These are phyloP conservation scores for Begonia masoniana DNA, from an alignment of 306 rosid genomes.

Conservation along the genomic window DNA sequence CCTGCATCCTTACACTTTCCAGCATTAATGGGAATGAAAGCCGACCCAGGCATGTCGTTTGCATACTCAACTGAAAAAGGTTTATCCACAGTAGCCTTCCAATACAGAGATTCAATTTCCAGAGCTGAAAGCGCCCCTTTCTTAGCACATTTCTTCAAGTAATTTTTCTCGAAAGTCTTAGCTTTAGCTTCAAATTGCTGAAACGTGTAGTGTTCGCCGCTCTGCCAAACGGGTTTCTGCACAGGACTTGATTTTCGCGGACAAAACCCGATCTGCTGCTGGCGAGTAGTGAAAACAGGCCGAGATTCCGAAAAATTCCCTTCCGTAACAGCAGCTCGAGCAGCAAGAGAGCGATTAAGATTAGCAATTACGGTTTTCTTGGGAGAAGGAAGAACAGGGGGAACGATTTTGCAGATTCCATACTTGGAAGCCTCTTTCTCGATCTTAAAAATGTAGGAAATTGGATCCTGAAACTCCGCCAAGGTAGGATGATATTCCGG, in stretches of 20 bases:
- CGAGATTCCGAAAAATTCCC: constrained; percentile 17
- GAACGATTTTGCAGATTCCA: constrained; percentile 96
- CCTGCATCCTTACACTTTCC: constrained; percentile 40
- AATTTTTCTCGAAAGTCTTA: constrained; percentile 55
- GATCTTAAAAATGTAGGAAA: constrained; percentile 94
- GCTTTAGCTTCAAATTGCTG: constrained; percentile 72
- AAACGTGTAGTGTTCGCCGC: constrained; percentile 76
- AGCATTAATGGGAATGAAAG: constrained; percentile 33
- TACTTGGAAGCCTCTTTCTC: constrained; percentile 86
- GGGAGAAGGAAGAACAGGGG: constrained; percentile 66
- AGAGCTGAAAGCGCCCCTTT: constrained; percentile 38
- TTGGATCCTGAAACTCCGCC: constrained; percentile 95
- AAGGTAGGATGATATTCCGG: constrained; percentile 71
- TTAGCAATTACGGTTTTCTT: constrained; percentile 75
- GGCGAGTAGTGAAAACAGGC: constrained; percentile 96
- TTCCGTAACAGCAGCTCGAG: constrained; percentile 28
- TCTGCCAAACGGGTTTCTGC: constrained; percentile 90
- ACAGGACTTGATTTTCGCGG: constrained; percentile 71
- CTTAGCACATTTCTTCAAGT: constrained; percentile 36
- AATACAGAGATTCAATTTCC: constrained; percentile 70
- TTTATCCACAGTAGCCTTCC: constrained; percentile 90
- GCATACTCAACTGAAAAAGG: constrained; percentile 93
- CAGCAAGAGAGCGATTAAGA: constrained; percentile 48
- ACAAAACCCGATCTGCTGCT: constrained; percentile 99
- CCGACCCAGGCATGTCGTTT: constrained; percentile 97